phyloP scores from a whole-genome alignment of 345 rosid species.

The Heritiera littoralis region DNA sequence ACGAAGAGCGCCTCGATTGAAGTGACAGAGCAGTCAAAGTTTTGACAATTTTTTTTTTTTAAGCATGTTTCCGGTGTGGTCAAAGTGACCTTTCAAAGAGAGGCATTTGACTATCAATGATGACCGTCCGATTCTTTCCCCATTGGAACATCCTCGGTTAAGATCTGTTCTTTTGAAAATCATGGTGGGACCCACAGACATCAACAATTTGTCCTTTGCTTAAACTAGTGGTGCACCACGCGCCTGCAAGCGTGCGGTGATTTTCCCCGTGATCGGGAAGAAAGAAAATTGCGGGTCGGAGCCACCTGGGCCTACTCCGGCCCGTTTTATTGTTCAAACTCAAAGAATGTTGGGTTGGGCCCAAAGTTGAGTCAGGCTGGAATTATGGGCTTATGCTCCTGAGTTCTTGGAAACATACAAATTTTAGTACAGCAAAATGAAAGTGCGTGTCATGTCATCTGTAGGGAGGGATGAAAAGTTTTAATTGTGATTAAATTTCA shows the following conservation, averaged over 20 bases:
- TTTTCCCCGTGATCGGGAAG: background rate
- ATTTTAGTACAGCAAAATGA: no score
- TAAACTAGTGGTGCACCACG: background rate
- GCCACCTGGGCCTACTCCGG: background rate
- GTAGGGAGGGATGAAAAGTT: no score
- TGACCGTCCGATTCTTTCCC: constrained; percentile 30
- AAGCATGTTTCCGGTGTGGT: constrained; percentile 50
- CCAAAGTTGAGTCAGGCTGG: no score
- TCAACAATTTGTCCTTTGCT: constrained; percentile 29
- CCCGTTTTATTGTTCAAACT: background rate
- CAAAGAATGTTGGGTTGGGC: background rate
- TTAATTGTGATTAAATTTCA: no score
- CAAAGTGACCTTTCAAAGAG: constrained; percentile 46
- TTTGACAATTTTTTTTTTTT: constrained; percentile 37
- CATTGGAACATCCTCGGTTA: constrained; percentile 32
- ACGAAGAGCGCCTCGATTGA: constrained; percentile 62
- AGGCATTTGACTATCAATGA: constrained; percentile 41
- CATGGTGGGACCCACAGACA: constrained; percentile 34
- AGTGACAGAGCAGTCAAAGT: constrained; percentile 78
- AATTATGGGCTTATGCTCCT: no score
- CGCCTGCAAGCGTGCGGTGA: background rate
- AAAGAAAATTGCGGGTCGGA: background rate
- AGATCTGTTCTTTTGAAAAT: background rate
- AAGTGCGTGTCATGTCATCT: no score
- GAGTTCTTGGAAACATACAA: no score